Evolutionary conservation across 2,329 filamentous ascomycete species (phyloP).

Genomic region (Fusarium armeniacum): DNA sequence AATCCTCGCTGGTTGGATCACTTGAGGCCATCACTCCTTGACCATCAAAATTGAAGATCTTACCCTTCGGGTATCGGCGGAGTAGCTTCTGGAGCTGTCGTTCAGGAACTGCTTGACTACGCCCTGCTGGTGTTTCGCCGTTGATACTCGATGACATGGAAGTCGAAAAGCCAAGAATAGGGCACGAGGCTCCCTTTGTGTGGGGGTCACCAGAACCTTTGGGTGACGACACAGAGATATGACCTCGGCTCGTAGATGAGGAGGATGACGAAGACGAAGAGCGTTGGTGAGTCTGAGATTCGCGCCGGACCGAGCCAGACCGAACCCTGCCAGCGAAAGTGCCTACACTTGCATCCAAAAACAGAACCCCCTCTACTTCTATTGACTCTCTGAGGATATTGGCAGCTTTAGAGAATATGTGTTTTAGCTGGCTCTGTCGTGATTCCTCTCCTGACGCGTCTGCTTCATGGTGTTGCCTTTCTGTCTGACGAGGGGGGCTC

Average conservation of each 20-base stretch:
- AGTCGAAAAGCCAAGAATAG: slow-evolving; percentile 58
- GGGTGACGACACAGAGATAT: slow-evolving; percentile 21
- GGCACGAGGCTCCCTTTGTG: slow-evolving; percentile 40
- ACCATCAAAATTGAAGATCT: slow-evolving; percentile 61
- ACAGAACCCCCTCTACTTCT: slow-evolving; percentile 56
- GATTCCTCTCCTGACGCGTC: slow-evolving; percentile 11
- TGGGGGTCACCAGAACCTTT: slow-evolving; percentile 46
- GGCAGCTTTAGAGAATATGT: slow-evolving; percentile 60
- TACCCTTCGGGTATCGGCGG: slow-evolving; percentile 61
- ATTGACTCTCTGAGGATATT: slow-evolving; percentile 60
- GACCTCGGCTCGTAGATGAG: slow-evolving; percentile 7
- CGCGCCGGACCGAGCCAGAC: slow-evolving; percentile 6
- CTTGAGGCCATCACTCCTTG: slow-evolving; percentile 54
- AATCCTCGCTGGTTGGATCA: slow-evolving; percentile 51
- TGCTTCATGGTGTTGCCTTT: not conserved
- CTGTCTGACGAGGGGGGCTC: not conserved
- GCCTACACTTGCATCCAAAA: slow-evolving; percentile 54
- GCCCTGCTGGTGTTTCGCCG: slow-evolving; percentile 36
- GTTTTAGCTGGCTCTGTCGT: not conserved
- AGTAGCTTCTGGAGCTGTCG: slow-evolving; percentile 26
- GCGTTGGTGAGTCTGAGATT: not conserved
- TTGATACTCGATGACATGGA: slow-evolving; percentile 54
- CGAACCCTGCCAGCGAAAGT: slow-evolving; percentile 27
- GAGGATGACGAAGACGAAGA: slow-evolving; percentile 32
- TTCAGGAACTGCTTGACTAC: slow-evolving; percentile 6